Evolutionary conservation across 179 eudicot genomes (phyloP).

Genomic region (Patellifolia procumbens): DNA sequence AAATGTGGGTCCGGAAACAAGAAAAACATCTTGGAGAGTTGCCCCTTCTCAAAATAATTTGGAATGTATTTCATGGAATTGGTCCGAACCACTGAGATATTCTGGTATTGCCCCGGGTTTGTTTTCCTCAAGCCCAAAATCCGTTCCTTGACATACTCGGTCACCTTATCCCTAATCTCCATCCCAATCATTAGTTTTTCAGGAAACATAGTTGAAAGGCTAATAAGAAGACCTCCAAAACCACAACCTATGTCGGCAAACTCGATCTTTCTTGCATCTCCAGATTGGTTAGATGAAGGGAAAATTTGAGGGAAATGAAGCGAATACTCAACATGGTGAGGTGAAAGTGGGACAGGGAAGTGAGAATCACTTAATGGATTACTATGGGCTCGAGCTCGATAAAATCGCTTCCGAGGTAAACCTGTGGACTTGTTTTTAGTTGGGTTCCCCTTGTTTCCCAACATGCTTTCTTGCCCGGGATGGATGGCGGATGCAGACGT

Average conservation of each 20-base stretch:
- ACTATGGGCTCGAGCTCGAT: slow-evolving; percentile 95
- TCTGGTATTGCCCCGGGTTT: slow-evolving; percentile 74
- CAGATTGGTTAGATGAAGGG: slow-evolving; percentile 35
- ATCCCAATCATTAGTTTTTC: slow-evolving; percentile 87
- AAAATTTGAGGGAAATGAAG: slow-evolving; percentile 63
- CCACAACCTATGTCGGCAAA: slow-evolving; percentile 99
- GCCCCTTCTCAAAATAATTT: slow-evolving; percentile 82
- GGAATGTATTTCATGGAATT: slow-evolving; percentile 98
- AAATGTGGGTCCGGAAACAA: slow-evolving; percentile 95
- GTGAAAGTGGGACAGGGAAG: slow-evolving; percentile 83
- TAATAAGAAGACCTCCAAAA: slow-evolving; percentile 87
- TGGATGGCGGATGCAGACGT: neutral
- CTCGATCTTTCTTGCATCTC: slow-evolving; percentile 52
- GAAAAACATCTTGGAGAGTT: slow-evolving; percentile 88
- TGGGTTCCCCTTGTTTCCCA: slow-evolving; percentile 40
- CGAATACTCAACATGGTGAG: slow-evolving; percentile 67
- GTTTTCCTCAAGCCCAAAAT: slow-evolving; percentile 62
- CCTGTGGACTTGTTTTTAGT: slow-evolving; percentile 68
- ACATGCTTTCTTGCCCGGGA: slow-evolving; percentile 34
- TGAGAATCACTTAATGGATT: slow-evolving; percentile 94
- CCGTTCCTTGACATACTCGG: slow-evolving; percentile 90
- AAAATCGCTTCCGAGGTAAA: slow-evolving; percentile 85
- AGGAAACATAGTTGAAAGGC: slow-evolving; percentile 74
- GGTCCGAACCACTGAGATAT: slow-evolving; percentile 79
- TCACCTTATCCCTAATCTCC: slow-evolving; percentile 93